phyloP scores from a whole-genome alignment of 208 protist genomes.

The Acanthamoeba culbertsoni region DNA sequence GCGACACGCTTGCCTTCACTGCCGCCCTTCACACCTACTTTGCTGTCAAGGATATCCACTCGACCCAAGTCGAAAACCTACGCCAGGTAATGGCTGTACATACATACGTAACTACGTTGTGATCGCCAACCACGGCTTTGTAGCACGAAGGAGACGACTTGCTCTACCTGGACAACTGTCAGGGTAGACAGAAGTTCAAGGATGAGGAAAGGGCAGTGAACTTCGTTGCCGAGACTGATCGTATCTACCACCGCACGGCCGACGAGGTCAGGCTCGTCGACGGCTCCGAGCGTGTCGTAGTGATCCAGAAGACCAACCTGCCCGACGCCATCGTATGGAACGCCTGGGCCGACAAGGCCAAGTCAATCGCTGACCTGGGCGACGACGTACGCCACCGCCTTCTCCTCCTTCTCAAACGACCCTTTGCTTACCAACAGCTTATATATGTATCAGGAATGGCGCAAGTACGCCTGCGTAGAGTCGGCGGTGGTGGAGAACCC shows the following conservation, averaged over 20 bases:
- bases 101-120: background rate
- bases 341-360: constrained; percentile 49
- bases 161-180: constrained; percentile 12
- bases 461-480: background rate
- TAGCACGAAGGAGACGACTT: background rate
- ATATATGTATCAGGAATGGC: background rate
- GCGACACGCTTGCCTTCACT: background rate
- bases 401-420: background rate
- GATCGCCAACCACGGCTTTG: background rate
- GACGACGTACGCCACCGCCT: background rate
- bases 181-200: constrained; percentile 20
- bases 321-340: constrained; percentile 57
- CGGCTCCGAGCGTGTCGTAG: background rate
- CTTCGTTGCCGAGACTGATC: constrained; percentile 27
- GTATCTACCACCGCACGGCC: constrained; percentile 32
- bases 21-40: constrained; percentile 56
- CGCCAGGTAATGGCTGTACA: background rate
- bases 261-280: constrained; percentile 19
- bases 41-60: constrained; percentile 4
- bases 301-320: constrained; percentile 13
- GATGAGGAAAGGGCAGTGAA: background rate
- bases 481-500: background rate
- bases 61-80: background rate
- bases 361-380: constrained; percentile 13
- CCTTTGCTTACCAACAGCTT: background rate